Evolutionary conservation across 768 basidiomycete species (phyloP).

Genomic region (Leucosporidium creatinivorum): DNA sequence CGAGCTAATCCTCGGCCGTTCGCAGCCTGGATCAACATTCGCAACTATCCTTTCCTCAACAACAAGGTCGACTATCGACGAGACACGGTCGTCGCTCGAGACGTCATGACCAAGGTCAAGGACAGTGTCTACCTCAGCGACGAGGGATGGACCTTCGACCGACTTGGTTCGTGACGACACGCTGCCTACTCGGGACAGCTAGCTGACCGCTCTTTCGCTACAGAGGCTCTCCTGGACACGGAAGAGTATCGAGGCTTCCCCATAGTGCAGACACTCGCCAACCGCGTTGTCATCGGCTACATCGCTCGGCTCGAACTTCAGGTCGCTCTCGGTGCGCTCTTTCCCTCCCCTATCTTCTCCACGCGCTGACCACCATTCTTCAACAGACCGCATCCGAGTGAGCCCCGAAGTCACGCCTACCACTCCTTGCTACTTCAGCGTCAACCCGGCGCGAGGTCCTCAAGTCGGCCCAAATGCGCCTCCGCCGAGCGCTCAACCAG

Average conservation of each 20-base stretch:
- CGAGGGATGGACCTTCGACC: conserved; percentile 58
- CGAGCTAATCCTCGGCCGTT: not conserved
- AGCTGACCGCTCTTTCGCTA: conserved; percentile 66
- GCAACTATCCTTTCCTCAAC: conserved; percentile 35
- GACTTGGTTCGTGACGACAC: conserved; percentile 54
- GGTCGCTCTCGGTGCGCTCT: conserved; percentile 57
- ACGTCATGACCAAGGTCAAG: conserved; percentile 32
- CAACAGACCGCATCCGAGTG: conserved; percentile 6
- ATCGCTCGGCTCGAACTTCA: conserved; percentile 86
- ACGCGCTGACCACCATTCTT: not conserved
- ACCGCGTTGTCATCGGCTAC: conserved; percentile 66
- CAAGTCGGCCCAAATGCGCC: conserved; percentile 3
- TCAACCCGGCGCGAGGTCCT: not conserved
- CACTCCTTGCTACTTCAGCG: conserved; percentile 22
- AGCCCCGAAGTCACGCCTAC: not conserved
- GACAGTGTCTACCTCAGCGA: conserved; percentile 74
- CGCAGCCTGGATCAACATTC: conserved; percentile 36
- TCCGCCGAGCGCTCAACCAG: not conserved
- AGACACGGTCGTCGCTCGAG: conserved; percentile 25
- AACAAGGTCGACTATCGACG: conserved; percentile 35
- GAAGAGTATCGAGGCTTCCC: conserved; percentile 34
- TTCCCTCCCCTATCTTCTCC: not conserved
- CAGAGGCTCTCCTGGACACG: conserved; percentile 19
- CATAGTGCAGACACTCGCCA: conserved; percentile 6
- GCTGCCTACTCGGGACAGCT: conserved; percentile 48